A percentile compares a stretch with the other conserved stretches of the same genome.
These are phyloP conservation scores for Sutorius australiensis DNA, from an alignment of 768 basidiomycete genomes.

Conservation along the genomic window DNA sequence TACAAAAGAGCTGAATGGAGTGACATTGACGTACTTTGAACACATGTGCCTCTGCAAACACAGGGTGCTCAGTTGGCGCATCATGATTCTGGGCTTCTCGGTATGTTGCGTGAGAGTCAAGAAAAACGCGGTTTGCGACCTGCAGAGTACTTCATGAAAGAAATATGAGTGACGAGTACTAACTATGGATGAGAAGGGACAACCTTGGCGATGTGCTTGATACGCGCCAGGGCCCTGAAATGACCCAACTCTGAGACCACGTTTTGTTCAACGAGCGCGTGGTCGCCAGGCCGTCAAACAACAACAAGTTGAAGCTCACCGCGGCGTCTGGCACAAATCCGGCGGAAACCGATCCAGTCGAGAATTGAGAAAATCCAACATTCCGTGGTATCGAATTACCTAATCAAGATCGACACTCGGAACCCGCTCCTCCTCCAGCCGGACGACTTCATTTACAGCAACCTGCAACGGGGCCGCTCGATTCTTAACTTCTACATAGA, in stretches of 20 bases:
- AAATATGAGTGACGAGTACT: slow-evolving; percentile 23
- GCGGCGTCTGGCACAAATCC: slow-evolving; percentile 5
- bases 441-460: not conserved
- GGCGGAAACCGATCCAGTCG: slow-evolving; percentile 17
- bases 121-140: slow-evolving; percentile 32
- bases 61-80: slow-evolving; percentile 27
- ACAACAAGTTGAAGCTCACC: not conserved
- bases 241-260: slow-evolving; percentile 15
- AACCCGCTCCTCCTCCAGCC: not conserved
- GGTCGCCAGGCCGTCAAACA: slow-evolving; percentile 7
- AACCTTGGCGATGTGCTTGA: slow-evolving; percentile 21
- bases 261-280: slow-evolving; percentile 20
- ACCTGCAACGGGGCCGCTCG: slow-evolving; percentile 1
- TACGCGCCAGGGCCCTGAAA: slow-evolving; percentile 27
- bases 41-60: slow-evolving; percentile 27
- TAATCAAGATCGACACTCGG: slow-evolving; percentile 25
- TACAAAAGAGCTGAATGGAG: slow-evolving; percentile 30
- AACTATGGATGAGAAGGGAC: slow-evolving; percentile 16
- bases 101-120: slow-evolving; percentile 34
- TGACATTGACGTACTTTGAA: slow-evolving; percentile 32
- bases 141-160: slow-evolving; percentile 25
- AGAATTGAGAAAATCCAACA: not conserved
- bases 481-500: not conserved
- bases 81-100: slow-evolving; percentile 30
- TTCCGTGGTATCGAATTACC: slow-evolving; percentile 17